These are phyloP conservation scores for Croton laevigatus DNA, from an alignment of 441 rosid genomes.

Conservation along the genomic window DNA sequence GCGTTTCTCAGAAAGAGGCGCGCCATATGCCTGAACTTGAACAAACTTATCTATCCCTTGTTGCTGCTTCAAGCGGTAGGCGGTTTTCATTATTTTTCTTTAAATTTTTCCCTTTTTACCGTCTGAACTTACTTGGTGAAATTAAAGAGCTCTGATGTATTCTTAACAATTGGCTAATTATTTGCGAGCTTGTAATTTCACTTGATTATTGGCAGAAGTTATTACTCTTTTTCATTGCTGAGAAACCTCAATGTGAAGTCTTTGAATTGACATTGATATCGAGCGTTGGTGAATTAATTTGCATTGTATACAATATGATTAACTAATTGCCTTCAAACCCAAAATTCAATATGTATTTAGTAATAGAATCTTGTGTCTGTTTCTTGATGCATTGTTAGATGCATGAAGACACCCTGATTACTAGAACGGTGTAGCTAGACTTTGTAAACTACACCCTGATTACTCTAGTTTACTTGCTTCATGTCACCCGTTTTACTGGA, in stretches of 20 bases:
- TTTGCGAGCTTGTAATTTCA: background rate
- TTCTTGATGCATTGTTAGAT: background rate
- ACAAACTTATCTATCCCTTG: slow-evolving; percentile 71
- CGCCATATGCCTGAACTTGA: slow-evolving; percentile 54
- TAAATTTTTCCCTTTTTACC: background rate
- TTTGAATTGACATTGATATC: background rate
- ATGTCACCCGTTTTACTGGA: no score
- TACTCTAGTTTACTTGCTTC: no score
- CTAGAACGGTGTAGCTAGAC: background rate
- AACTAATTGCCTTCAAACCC: background rate
- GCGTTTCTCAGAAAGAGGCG: slow-evolving; percentile 54
- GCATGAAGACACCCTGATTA: background rate
- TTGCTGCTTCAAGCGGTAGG: slow-evolving; percentile 75
- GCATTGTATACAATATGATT: background rate
- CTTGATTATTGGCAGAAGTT: background rate
- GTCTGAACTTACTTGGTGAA: background rate
- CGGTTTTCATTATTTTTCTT: background rate
- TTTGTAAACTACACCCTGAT: background rate
- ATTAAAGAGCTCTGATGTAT: background rate
- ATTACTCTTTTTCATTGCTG: background rate
- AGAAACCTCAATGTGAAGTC: background rate
- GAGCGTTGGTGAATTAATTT: background rate
- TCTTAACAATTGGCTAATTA: background rate
- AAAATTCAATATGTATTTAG: background rate
- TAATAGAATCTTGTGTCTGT: background rate